Evolutionary conservation across 2,329 filamentous ascomycete genomes (phyloP), one percentile per base, ranked within the genome.

Genomic region (Biscogniauxia marginata): DNA sequence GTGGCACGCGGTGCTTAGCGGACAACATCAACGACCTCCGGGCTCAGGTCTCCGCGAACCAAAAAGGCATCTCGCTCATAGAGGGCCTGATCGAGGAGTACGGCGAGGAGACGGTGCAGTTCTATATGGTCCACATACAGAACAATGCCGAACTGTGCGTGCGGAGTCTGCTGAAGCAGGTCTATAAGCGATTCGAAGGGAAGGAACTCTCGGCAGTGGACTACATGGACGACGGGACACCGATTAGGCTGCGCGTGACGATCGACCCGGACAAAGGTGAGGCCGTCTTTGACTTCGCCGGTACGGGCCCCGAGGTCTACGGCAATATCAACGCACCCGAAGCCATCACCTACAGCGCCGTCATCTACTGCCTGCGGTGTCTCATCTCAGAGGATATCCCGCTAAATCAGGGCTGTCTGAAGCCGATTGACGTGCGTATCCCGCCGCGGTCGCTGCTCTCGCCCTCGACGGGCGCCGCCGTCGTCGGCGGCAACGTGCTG

Each of bases 21-120:
- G 89, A 92, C 67, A 92, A 92, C 65, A 76, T 92, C 62, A 91
- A 90, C 49, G 89, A 92, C 67, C 76, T 92, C n/a, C 89, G 91
- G 70, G 89, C 89, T 0, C 89, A 91, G 67, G 85, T 92, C 22
- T 89, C 89, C 0, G 88, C 88, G 6, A 92, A 92, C 63, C 87
- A 90, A 65, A 90, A 90, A 61, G 89, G 89, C 6, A 91, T 91
- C 63, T 87, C 84, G 46, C 77, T 92, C 19, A 91, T 92, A 61
- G 83, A 81, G 50, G 79, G 82, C 0, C 75, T 92, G 1, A 90
- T 92, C 60, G 80, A 83, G 23, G 89, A 92, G 64, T 92, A 91
- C 61, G 85, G 86, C 20, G 84, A 90, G 56, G 79, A 86, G 3
- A 86, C 88, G 0, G 89, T 92, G 0, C 85, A 89, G 58, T 89